Percentiles rank a stretch among this genome's conserved stretches.
Conservation (phyloP, 805 yeast genomes). For the Lachancea meyersii region DNA sequence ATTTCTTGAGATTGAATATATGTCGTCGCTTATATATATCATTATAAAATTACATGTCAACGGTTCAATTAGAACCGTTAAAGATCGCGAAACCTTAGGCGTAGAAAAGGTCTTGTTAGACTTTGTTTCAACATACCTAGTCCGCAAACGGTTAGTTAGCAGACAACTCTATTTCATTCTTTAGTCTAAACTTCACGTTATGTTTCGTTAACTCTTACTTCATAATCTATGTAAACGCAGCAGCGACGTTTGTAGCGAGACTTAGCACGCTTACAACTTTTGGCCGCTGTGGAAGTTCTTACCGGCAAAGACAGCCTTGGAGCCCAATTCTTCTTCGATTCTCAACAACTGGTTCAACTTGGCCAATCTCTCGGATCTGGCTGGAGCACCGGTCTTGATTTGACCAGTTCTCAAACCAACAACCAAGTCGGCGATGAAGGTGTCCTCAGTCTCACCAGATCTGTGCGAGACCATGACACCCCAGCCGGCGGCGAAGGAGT, state of each 20-base stretch:
- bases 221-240: slow-evolving; percentile 8
- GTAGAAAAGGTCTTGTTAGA: too few relatives aligned
- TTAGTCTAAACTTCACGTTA: slow-evolving; percentile 3
- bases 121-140: too few relatives aligned
- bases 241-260: neutral
- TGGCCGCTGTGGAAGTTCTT: slow-evolving; percentile 65
- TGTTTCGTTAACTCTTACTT: slow-evolving; percentile 8
- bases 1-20: too few relatives aligned
- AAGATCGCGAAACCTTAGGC: too few relatives aligned
- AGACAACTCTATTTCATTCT: too few relatives aligned
- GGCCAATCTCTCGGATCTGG: slow-evolving; percentile 99
- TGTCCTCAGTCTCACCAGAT: slow-evolving; percentile 99
- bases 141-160: too few relatives aligned
- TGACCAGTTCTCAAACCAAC: slow-evolving; percentile 99
- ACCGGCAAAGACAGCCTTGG: slow-evolving; percentile 95
- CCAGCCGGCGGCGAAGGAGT: slow-evolving; percentile 94
- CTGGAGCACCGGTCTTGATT: slow-evolving; percentile 99
- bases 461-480: slow-evolving; percentile 99
- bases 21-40: too few relatives aligned
- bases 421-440: slow-evolving; percentile 93
- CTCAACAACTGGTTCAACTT: slow-evolving; percentile 97
- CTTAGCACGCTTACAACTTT: slow-evolving; percentile 31
- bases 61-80: slow-evolving; percentile 1
- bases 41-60: too few relatives aligned
- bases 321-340: slow-evolving; percentile 98